Conservation (phyloP, 805 yeast species). For the Candida arabinofermentans region DNA sequence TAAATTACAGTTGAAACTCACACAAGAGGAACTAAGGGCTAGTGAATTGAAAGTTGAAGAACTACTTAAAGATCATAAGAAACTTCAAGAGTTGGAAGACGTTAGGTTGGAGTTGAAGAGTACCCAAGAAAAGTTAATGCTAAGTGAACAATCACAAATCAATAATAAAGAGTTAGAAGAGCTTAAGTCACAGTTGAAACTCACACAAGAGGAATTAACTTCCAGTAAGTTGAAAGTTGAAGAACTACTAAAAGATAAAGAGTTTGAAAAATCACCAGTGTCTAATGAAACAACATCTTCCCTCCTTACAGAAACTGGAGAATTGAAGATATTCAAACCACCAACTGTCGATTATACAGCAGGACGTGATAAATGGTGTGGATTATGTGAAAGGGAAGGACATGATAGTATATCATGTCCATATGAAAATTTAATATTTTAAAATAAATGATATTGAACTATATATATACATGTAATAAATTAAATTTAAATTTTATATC, state of each 20-base stretch:
- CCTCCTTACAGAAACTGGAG: constrained; percentile 13
- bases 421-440: constrained; percentile 47
- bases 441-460: constrained; percentile 5
- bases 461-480: constrained; percentile 10
- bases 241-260: not conserved
- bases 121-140: too few relatives aligned
- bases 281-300: not conserved
- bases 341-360: constrained; percentile 57
- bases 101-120: too few relatives aligned
- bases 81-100: not conserved
- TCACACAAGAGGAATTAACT: constrained; percentile 2
- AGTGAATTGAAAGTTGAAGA: not conserved
- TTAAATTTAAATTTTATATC: constrained; percentile 38
- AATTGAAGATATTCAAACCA: constrained; percentile 43
- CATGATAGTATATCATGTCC: constrained; percentile 89
- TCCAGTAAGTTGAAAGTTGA: constrained; percentile 7
- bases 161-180: constrained; percentile 3
- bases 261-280: not conserved
- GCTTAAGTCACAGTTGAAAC: not conserved
- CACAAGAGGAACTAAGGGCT: constrained; percentile 3
- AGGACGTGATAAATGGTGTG: constrained; percentile 85
- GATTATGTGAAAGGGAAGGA: constrained; percentile 86
- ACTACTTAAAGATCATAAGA: not conserved
- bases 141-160: too few relatives aligned
- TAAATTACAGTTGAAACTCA: not conserved